A percentile compares a stretch with the other conserved stretches of the same genome.
These are phyloP conservation scores for Rhizopogon salebrosus DNA, from an alignment of 768 basidiomycete species.

Conservation along the genomic window DNA sequence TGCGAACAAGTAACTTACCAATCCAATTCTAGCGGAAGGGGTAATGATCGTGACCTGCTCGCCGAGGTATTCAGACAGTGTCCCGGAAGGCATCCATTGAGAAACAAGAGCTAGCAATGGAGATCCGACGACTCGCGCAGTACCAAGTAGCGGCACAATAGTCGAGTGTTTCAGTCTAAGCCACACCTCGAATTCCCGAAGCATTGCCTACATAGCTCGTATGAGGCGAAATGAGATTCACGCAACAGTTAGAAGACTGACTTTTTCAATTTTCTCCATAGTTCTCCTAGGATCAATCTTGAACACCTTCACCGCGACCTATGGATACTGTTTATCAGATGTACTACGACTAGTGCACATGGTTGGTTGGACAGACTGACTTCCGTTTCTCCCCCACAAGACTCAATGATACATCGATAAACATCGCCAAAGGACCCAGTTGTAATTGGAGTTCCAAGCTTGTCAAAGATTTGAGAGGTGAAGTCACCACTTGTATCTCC, in stretches of 20 bases:
- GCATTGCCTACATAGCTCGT: too few species aligned
- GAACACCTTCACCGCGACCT: neutral
- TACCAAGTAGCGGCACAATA: conserved; percentile 15
- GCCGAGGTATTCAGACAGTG: neutral
- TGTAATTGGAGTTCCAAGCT: too few species aligned
- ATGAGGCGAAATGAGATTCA: neutral
- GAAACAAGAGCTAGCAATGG: too few species aligned
- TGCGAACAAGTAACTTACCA: neutral
- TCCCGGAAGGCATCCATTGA: conserved; percentile 1
- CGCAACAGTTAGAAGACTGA: neutral
- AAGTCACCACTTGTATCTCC: too few species aligned
- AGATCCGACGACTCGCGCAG: neutral
- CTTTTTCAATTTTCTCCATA: neutral
- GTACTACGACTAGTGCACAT: neutral
- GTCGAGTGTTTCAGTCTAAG: conserved; percentile 11
- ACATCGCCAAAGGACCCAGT: too few species aligned
- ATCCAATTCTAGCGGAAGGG: too few species aligned
- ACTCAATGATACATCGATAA: too few species aligned
- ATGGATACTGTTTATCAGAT: neutral
- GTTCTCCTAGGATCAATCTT: neutral
- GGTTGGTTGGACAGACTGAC: too few species aligned
- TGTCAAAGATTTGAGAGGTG: too few species aligned
- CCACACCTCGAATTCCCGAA: conserved; percentile 18
- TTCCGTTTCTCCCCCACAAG: too few species aligned
- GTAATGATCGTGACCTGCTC: too few species aligned